Percentiles rank a stretch among this genome's conserved stretches.
These are phyloP conservation scores for Amanita fuliginea DNA, from an alignment of 768 basidiomycete genomes.

Conservation along the genomic window DNA sequence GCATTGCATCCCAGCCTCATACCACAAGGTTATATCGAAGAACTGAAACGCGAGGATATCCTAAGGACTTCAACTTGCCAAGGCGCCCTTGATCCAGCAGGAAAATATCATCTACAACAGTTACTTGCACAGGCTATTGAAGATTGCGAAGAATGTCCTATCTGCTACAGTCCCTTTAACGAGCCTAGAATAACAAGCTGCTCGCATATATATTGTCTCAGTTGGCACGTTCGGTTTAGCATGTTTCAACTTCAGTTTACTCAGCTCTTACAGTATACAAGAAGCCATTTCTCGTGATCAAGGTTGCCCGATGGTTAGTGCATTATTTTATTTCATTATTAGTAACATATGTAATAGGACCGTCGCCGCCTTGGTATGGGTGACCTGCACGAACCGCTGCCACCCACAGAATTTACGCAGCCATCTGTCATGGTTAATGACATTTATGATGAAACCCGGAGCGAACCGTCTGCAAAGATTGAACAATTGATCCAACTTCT, in stretches of 20 bases:
- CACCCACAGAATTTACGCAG: conserved; percentile 63
- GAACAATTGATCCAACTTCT: conserved; percentile 71
- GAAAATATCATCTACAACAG: conserved; percentile 44
- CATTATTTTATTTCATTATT: background rate
- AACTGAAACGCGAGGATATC: conserved; percentile 22
- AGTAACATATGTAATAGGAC: conserved; percentile 36
- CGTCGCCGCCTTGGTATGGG: conserved; percentile 45
- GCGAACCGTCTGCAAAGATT: conserved; percentile 73
- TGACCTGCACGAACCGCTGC: conserved; percentile 52
- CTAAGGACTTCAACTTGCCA: conserved; percentile 5
- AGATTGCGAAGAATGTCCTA: conserved; percentile 75
- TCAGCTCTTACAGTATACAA: conserved; percentile 36
- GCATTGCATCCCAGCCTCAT: conserved; percentile 71
- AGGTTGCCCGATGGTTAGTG: conserved; percentile 71
- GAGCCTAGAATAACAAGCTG: conserved; percentile 70
- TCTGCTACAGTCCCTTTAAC: conserved; percentile 50
- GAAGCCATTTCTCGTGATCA: conserved; percentile 60
- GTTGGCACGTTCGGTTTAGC: conserved; percentile 36
- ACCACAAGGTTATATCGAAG: conserved; percentile 59
- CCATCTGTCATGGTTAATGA: conserved; percentile 30
- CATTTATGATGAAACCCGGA: conserved; percentile 27
- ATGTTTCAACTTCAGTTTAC: background rate
- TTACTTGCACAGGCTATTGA: conserved; percentile 59
- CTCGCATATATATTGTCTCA: conserved; percentile 59
- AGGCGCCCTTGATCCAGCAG: conserved; percentile 37